Base-by-base conservation (phyloP, 495 filamentous ascomycete genomes). In the Penicillium verhagenii region DNA sequence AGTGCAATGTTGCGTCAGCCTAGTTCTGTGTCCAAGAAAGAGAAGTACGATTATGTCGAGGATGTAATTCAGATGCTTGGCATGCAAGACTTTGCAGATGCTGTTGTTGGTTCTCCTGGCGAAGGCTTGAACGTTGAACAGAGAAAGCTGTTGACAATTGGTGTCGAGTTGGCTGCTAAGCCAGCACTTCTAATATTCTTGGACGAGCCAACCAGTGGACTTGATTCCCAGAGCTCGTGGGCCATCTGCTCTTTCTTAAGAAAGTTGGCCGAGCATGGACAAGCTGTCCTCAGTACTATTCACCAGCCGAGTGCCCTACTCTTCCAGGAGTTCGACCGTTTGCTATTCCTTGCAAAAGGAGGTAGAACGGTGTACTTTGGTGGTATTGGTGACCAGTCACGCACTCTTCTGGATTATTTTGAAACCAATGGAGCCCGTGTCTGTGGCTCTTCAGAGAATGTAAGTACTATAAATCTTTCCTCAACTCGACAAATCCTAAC, bases 261-360 rank as follows among this genome's bases (percentile, higher is more conserved):
- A 58, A 92, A 91, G 65, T 77, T 96, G 29, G 89, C 92, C 40
- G 84, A 90, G 69, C 86, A 81, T 56, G 92, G 92, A 13, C 90
- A 95, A 68, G 90, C 92, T 16, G 86, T 96, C 60, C 83, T 96
- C 4, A 93, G 89, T 66, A 96, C 92, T 3, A 96, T 98, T 57
- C 94, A 98, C 70, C 94, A 98, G 66, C 92, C 92, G 1, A 91
- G 87, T 0, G 91, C 91, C 28, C 87, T 95, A 68, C 79, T 98
- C 31, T 96, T 98, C 75, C 87, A 96, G 64, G 81, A 90, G 53
- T 98, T 97, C 61, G 92, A 97, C 69, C 85, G 88, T 23, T 74
- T 97, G 6, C 72, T 94, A 11, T 92, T 96, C 74, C 75, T 96
- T 23, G 83, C 85, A 2, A 82, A 80, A 45, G 91, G 90, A 42